phyloP scores from a whole-genome alignment of 495 filamentous ascomycete species.

The Aspergillus egyptiacus region DNA sequence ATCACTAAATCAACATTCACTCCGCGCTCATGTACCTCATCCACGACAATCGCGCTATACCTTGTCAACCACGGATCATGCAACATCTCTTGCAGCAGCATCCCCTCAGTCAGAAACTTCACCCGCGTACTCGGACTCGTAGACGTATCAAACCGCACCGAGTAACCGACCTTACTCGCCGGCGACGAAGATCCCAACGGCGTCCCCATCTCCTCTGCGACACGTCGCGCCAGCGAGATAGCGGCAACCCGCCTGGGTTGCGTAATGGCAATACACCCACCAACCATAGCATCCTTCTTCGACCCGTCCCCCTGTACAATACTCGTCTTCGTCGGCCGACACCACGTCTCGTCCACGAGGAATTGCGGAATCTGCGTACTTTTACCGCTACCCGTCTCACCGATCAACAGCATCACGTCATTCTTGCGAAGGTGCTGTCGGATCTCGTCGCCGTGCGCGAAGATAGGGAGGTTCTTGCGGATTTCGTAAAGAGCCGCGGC shows the following conservation, averaged over 20 bases:
- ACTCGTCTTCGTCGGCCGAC: slow-evolving; percentile 49
- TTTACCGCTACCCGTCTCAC: slow-evolving; percentile 95
- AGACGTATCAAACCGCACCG: slow-evolving; percentile 88
- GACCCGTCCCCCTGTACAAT: slow-evolving; percentile 35
- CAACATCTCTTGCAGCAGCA: slow-evolving; percentile 91
- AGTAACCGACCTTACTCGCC: slow-evolving; percentile 80
- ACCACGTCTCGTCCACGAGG: slow-evolving; percentile 74
- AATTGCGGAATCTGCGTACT: slow-evolving; percentile 96
- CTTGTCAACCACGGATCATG: slow-evolving; percentile 73
- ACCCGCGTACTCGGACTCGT: slow-evolving; percentile 67
- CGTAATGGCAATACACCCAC: slow-evolving; percentile 90
- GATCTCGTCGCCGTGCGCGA: slow-evolving; percentile 64
- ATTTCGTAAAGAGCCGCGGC: slow-evolving; percentile 45
- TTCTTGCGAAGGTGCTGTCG: slow-evolving; percentile 56
- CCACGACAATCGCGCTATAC: slow-evolving; percentile 87
- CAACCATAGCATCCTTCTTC: slow-evolving; percentile 52
- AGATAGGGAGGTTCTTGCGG: slow-evolving; percentile 72
- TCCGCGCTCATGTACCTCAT: slow-evolving; percentile 96
- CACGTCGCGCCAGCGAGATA: slow-evolving; percentile 82
- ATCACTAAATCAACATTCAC: slow-evolving; percentile 90
- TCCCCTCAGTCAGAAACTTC: slow-evolving; percentile 95
- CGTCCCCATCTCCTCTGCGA: slow-evolving; percentile 86
- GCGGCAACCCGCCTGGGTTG: slow-evolving; percentile 92
- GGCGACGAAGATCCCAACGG: slow-evolving; percentile 60
- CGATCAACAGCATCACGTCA: slow-evolving; percentile 78